These are phyloP conservation scores for Kokia cookei DNA, from an alignment of 441 rosid species.

Conservation along the genomic window DNA sequence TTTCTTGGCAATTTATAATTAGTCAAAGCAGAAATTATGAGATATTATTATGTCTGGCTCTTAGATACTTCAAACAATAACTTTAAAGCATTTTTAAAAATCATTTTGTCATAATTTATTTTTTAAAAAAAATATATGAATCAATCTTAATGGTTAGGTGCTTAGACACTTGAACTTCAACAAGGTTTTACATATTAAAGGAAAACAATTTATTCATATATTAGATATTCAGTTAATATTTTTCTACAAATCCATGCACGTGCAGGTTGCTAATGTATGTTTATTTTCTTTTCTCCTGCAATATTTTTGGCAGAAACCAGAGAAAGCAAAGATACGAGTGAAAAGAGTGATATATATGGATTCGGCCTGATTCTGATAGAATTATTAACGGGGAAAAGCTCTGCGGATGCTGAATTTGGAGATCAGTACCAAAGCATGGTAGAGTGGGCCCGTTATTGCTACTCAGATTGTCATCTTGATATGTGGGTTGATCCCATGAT, in stretches of 20 bases:
- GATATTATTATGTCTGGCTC: background rate
- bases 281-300: background rate
- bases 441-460: conserved; percentile 75
- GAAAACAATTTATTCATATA: background rate
- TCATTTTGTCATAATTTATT: no score
- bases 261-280: background rate
- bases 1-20: background rate
- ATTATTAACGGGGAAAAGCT: conserved; percentile 60
- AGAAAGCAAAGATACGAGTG: conserved; percentile 40
- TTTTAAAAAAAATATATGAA: no score
- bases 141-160: background rate
- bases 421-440: conserved; percentile 36
- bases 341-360: conserved; percentile 58
- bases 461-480: conserved; percentile 57
- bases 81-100: background rate
- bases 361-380: conserved; percentile 65
- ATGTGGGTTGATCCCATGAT: conserved; percentile 65
- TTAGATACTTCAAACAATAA: conserved; percentile 2
- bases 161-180: background rate
- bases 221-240: background rate
- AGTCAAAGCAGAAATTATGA: conserved; percentile 11
- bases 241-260: background rate
- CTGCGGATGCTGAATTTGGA: conserved; percentile 50
- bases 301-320: conserved; percentile 39
- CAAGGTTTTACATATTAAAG: background rate